Conservation (phyloP, 306 rosid genomes). For the Medicago ruthenica region DNA sequence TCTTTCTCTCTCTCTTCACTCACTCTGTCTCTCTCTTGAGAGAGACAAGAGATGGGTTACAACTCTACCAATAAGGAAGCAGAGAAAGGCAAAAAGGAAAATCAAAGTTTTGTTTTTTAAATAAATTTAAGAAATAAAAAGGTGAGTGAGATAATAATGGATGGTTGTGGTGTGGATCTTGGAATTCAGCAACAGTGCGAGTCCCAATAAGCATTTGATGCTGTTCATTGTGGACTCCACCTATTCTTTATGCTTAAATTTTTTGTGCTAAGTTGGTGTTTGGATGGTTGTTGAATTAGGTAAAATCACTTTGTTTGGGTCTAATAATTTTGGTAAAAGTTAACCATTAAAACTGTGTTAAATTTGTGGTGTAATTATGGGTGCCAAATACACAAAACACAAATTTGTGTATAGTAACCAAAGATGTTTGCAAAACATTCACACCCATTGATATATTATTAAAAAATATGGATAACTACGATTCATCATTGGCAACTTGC, state of each 20-base stretch:
- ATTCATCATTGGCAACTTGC: no score
- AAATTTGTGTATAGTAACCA: no score
- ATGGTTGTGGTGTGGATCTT: conserved; percentile 69
- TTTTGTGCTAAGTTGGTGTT: background rate
- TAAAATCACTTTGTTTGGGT: no score
- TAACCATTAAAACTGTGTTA: no score
- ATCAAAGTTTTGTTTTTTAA: background rate
- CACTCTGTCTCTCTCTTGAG: background rate
- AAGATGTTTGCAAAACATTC: no score
- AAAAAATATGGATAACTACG: no score
- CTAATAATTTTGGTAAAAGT: no score
- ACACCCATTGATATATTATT: no score
- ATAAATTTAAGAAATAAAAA: background rate
- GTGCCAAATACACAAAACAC: no score
- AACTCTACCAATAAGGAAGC: conserved; percentile 63
- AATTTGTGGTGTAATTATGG: no score
- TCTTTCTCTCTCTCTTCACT: conserved; percentile 1
- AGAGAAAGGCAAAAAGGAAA: conserved; percentile 36
- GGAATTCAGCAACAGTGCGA: conserved; percentile 98
- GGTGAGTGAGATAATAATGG: conserved; percentile 41
- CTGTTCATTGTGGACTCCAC: conserved; percentile 99
- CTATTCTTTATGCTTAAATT: conserved; percentile 43
- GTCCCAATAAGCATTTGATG: conserved; percentile 99
- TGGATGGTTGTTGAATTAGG: no score
- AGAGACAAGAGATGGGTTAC: conserved; percentile 60